These are phyloP conservation scores for Astrothelium subdiscretum DNA, from an alignment of 495 filamentous ascomycete genomes.

Conservation along the genomic window DNA sequence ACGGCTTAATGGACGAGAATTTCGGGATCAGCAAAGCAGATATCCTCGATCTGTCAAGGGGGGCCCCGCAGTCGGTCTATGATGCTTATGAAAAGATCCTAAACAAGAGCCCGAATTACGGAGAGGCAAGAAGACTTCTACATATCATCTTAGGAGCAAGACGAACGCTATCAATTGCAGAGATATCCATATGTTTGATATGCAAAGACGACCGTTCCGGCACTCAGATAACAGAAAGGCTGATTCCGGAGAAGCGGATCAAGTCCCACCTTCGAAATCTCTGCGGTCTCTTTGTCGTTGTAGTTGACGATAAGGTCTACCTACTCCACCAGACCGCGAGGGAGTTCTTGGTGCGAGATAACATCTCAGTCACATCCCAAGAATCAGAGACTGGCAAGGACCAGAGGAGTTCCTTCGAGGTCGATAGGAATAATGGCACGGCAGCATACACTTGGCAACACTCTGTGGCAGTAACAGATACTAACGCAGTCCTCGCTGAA, in stretches of 20 bases:
- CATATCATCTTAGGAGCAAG: neutral
- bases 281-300: conserved; percentile 23
- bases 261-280: conserved; percentile 1
- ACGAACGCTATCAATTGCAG: neutral
- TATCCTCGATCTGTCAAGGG: neutral
- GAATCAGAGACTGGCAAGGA: neutral
- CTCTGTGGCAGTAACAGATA: neutral
- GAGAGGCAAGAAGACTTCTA: neutral
- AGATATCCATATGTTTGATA: neutral
- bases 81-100: conserved; percentile 36
- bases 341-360: conserved; percentile 4
- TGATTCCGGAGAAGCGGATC: neutral
- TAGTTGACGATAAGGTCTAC: neutral
- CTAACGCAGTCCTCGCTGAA: neutral
- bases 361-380: neutral
- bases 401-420: neutral
- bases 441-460: neutral
- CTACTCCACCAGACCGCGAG: conserved; percentile 5
- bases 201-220: neutral
- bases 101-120: neutral
- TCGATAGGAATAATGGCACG: neutral
- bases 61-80: conserved; percentile 27
- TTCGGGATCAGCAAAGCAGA: neutral
- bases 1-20: neutral
- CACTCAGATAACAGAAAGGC: neutral